These are phyloP conservation scores for Albizia julibrissin DNA, from an alignment of 306 rosid species.

Conservation along the genomic window DNA sequence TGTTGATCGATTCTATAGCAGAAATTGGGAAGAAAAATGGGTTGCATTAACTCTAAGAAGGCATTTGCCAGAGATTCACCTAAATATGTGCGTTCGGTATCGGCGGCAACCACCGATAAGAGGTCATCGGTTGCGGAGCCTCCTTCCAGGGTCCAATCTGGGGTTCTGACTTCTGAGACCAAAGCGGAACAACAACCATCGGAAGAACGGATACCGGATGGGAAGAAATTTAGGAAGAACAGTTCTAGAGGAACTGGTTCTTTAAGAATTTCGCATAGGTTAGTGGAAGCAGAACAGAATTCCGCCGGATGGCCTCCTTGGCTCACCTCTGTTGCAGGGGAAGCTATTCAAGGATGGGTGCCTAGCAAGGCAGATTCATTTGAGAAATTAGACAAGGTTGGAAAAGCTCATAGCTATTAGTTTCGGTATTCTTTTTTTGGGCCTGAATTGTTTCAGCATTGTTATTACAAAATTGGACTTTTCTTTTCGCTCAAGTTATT, in stretches of 20 bases:
- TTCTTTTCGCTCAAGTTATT: neutral
- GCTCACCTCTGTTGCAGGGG: slow-evolving; percentile 79
- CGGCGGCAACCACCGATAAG: slow-evolving; percentile 21
- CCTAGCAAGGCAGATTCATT: slow-evolving; percentile 86
- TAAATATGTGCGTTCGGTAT: neutral
- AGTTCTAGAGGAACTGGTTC: slow-evolving; percentile 42
- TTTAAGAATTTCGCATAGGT: slow-evolving; percentile 48
- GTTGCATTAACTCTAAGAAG: slow-evolving; percentile 85
- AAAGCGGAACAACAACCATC: slow-evolving; percentile 36
- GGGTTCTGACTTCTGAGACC: slow-evolving; percentile 1
- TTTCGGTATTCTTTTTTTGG: neutral
- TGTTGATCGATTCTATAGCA: slow-evolving; percentile 40
- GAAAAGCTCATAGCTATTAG: neutral
- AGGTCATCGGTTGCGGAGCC: slow-evolving; percentile 36
- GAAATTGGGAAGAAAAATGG: slow-evolving; percentile 60
- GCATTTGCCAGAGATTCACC: slow-evolving; percentile 6
- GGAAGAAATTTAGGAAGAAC: slow-evolving; percentile 30
- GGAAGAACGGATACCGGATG: slow-evolving; percentile 43
- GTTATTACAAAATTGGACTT: neutral
- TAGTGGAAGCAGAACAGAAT: slow-evolving; percentile 69
- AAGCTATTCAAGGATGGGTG: slow-evolving; percentile 85
- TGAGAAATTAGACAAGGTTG: slow-evolving; percentile 88
- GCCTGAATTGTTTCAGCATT: neutral
- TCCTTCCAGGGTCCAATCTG: slow-evolving; percentile 37
- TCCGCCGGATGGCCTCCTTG: slow-evolving; percentile 99